Conservation (phyloP, 1,139 yeast genomes). For the Saccharomyces pastorianus region DNA sequence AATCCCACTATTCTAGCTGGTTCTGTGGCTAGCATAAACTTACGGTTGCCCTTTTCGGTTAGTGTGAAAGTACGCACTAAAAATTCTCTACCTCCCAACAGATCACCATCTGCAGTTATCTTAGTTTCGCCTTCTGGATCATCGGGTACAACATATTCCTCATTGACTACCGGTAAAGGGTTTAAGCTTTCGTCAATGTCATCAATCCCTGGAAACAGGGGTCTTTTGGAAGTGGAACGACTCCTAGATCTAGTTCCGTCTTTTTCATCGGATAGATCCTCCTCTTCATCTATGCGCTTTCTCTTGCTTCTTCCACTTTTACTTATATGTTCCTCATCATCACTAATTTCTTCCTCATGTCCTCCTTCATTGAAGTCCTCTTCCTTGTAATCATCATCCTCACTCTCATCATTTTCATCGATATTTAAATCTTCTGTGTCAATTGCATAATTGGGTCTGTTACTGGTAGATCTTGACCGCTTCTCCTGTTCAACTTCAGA, state of each 20-base stretch:
- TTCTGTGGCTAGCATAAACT: constrained; percentile 88
- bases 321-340: background rate
- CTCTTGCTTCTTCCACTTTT: constrained; percentile 1
- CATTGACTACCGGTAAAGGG: constrained; percentile 52
- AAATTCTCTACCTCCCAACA: constrained; percentile 70
- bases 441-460: constrained; percentile 21
- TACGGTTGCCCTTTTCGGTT: constrained; percentile 59
- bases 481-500: constrained; percentile 5
- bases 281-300: constrained; percentile 7
- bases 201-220: constrained; percentile 5
- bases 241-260: background rate
- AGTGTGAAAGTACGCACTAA: constrained; percentile 78
- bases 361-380: constrained; percentile 15
- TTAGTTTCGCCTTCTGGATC: constrained; percentile 78
- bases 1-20: constrained; percentile 94
- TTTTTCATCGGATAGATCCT: constrained; percentile 18
- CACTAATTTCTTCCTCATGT: background rate
- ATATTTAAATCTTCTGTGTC: constrained; percentile 27
- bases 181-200: constrained; percentile 38
- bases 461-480: constrained; percentile 18
- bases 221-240: background rate
- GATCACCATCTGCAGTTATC: constrained; percentile 57
- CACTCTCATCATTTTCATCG: constrained; percentile 21
- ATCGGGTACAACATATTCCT: constrained; percentile 72
- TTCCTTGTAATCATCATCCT: constrained; percentile 23